Conservation (phyloP, 2,329 filamentous ascomycete genomes). For the Fusarium neocosmosporiellum region DNA sequence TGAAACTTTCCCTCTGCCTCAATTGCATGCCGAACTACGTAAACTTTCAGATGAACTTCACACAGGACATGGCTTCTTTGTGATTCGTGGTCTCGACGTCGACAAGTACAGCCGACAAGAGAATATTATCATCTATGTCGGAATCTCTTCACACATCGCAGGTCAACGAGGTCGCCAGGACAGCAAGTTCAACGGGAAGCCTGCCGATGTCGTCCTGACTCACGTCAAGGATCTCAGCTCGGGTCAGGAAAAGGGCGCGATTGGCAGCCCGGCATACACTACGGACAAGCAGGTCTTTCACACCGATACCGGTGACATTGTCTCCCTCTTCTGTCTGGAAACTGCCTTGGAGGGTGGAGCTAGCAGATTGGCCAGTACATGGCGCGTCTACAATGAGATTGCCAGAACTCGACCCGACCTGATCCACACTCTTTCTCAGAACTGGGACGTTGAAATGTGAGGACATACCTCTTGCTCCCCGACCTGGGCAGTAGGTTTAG, state of each 20-base stretch:
- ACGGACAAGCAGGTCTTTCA: conserved; percentile 72
- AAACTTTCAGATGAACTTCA: conserved; percentile 66
- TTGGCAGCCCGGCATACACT: conserved; percentile 67
- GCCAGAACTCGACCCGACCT: conserved; percentile 67
- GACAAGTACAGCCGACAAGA: conserved; percentile 65
- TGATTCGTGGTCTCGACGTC: conserved; percentile 68
- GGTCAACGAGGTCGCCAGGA: conserved; percentile 65
- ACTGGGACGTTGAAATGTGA: conserved; percentile 58
- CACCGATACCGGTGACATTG: conserved; percentile 68
- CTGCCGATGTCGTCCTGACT: conserved; percentile 59
- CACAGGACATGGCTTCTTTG: conserved; percentile 69
- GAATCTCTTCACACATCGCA: conserved; percentile 69
- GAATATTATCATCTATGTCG: conserved; percentile 69
- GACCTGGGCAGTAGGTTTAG: neutral
- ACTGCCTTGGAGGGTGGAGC: conserved; percentile 63
- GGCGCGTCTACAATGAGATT: conserved; percentile 71
- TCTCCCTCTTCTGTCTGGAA: conserved; percentile 67
- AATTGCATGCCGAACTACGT: conserved; percentile 61
- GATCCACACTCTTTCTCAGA: conserved; percentile 63
- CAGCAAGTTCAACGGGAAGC: conserved; percentile 55
- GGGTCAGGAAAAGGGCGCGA: conserved; percentile 49
- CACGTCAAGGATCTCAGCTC: conserved; percentile 69
- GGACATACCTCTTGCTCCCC: conserved; percentile 8
- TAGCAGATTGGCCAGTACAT: conserved; percentile 66
- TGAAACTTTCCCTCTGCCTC: conserved; percentile 67